These are phyloP conservation scores for Dittrichia graveolens DNA, from an alignment of 129 eudicot genomes.

Conservation along the genomic window DNA sequence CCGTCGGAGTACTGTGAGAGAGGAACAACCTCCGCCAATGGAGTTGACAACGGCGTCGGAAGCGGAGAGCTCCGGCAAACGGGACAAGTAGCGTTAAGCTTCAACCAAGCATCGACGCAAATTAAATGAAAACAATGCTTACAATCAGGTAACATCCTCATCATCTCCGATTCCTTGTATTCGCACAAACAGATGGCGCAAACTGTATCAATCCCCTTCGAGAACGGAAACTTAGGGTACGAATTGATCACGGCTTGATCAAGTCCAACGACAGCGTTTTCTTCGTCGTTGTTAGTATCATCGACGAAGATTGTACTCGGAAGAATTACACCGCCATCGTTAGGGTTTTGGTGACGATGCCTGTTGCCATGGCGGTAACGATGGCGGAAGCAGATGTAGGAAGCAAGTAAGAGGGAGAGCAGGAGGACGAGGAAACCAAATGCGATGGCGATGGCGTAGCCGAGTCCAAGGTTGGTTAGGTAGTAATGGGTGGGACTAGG, in stretches of 20 bases:
- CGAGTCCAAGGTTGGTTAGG: constrained; percentile 61
- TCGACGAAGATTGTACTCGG: constrained; percentile 86
- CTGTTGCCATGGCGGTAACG: constrained; percentile 22
- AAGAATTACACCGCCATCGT: constrained; percentile 52
- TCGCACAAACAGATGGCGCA: constrained; percentile 89
- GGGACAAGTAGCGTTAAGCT: constrained; percentile 82
- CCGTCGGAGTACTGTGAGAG: constrained; percentile 72
- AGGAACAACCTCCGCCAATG: constrained; percentile 90
- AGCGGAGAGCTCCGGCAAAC: constrained; percentile 94
- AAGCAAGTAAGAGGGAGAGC: constrained; percentile 60
- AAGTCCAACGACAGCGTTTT: constrained; percentile 65
- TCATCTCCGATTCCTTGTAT: constrained; percentile 76
- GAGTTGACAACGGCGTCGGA: constrained; percentile 93
- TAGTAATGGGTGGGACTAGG: constrained; percentile 37
- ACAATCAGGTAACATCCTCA: constrained; percentile 94
- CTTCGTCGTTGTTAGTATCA: constrained; percentile 49
- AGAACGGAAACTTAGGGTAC: constrained; percentile 67
- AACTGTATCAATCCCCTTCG: constrained; percentile 35
- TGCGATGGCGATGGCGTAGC: constrained; percentile 80
- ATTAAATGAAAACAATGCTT: constrained; percentile 64
- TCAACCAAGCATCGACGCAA: constrained; percentile 91
- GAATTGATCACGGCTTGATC: constrained; percentile 74
- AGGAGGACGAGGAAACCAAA: constrained; percentile 78
- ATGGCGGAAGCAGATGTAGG: constrained; percentile 72
- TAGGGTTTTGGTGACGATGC: constrained; percentile 19